A percentile compares a stretch with the other conserved stretches of the same genome.
phyloP scores from a whole-genome alignment of 306 rosid species.

The Astragalus glycyphyllos region DNA sequence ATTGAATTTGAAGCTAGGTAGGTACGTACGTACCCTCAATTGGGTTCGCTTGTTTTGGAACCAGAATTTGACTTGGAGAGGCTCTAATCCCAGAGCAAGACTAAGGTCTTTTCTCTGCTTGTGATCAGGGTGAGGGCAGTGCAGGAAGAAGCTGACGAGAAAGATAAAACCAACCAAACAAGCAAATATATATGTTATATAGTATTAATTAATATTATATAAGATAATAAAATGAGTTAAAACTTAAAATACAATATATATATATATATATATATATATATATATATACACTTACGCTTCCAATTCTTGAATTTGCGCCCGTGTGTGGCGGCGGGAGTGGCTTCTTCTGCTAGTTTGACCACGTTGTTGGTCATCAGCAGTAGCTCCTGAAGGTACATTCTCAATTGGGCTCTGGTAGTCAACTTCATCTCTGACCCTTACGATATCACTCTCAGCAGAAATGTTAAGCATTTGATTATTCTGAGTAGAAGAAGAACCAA shows the following conservation, averaged over 20 bases:
- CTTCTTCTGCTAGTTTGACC: slow-evolving; percentile 46
- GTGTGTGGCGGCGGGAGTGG: slow-evolving; percentile 91
- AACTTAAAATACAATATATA: too few species aligned
- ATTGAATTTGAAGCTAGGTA: too few species aligned
- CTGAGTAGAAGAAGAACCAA: not conserved
- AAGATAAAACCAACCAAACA: too few species aligned
- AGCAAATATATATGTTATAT: too few species aligned
- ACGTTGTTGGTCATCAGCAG: slow-evolving; percentile 58
- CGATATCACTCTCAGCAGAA: not conserved
- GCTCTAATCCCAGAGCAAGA: slow-evolving; percentile 74
- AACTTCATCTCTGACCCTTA: slow-evolving; percentile 46
- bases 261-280: too few species aligned
- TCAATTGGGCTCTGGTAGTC: too few species aligned
- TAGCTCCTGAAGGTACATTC: slow-evolving; percentile 61
- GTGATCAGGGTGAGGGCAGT: slow-evolving; percentile 93
- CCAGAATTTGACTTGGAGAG: slow-evolving; percentile 94
- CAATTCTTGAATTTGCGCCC: slow-evolving; percentile 86
- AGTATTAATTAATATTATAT: too few species aligned
- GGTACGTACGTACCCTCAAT: slow-evolving; percentile 62
- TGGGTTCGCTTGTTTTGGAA: slow-evolving; percentile 95
- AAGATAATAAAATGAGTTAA: not conserved
- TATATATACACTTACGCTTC: slow-evolving; percentile 58
- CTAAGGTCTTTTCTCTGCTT: slow-evolving; percentile 90
- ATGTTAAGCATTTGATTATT: not conserved
- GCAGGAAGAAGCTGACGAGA: slow-evolving; percentile 74